Base-by-base conservation (phyloP, 495 filamentous ascomycete genomes). In the Aspergillus conjunctus region DNA sequence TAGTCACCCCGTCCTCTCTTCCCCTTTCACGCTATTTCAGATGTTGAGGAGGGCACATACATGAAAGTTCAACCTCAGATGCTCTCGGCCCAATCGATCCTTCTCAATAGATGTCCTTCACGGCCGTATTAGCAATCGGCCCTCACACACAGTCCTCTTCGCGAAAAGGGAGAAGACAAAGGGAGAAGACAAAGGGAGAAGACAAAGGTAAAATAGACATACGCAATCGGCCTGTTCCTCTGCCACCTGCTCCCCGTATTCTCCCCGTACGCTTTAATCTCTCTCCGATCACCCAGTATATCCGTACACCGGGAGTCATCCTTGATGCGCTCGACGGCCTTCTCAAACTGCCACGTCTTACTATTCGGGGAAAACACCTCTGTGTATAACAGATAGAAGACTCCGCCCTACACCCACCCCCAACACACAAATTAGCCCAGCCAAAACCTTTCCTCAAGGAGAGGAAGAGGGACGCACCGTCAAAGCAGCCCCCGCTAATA, bases 331-430 rank as follows among this genome's bases (percentile, higher is more conserved):
- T 91, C 83, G 33, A 95, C 88, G 1, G 91, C 90, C 45, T 88
- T 87, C 73, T 95, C 96, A 77, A 95, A 98, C 72, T 95, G 89
- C 66, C 85, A 85, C 26, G 88, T 91, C 71, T 88, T 88, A 73
- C 90, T 93, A 70, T 93, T 88, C 3, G 89, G 85, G 12, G 90
- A 88, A 71, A 98, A 88, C 18, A 98, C 90, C 51, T 98, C 94
- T 10, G 82, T 79, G 70, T 91, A 98, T 32, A 98, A 82, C 37
- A 96, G 75, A 60, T 88, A 89, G 60, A 84, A 79, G 18, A 96
- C 87, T 37, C 87, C 86, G 64, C 87, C 87, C 91, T 93, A 70
- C 7, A 48, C 44, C 30, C 3, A 49, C 57, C 26, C 44, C 30
- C 3, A 49, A 57, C 26, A 49, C 7, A 22, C 32, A 44, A 45